Percentiles rank a stretch among this genome's conserved stretches.
These are phyloP conservation scores for Calonectria pseudoturangicola DNA, from an alignment of 2,329 filamentous ascomycete species.

Conservation along the genomic window DNA sequence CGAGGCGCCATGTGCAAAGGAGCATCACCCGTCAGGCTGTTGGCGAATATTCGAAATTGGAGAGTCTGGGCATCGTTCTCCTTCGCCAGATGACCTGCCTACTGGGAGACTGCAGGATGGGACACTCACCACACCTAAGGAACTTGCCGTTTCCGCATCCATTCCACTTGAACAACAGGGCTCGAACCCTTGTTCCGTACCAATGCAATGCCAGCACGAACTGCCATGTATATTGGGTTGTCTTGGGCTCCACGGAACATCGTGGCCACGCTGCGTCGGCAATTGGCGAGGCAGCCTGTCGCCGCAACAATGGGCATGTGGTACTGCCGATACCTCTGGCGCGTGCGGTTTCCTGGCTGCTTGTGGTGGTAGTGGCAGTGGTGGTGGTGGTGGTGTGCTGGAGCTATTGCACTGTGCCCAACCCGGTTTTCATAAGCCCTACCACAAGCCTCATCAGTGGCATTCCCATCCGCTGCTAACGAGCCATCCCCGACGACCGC, in stretches of 20 bases:
- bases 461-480: conserved; percentile 25
- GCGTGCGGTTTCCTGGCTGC: background rate
- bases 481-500: conserved; percentile 37
- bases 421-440: conserved; percentile 14
- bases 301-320: background rate
- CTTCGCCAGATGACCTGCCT: background rate
- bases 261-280: conserved; percentile 1
- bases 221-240: conserved; percentile 12
- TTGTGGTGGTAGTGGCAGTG: background rate
- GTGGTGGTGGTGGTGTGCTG: conserved; percentile 14
- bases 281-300: conserved; percentile 5
- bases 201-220: conserved; percentile 25
- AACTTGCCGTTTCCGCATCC: conserved; percentile 25
- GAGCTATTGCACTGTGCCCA: conserved; percentile 4
- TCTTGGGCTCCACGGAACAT: conserved; percentile 12
- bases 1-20: conserved; percentile 19
- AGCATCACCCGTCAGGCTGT: background rate
- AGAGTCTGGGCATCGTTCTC: background rate
- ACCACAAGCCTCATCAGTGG: conserved; percentile 29
- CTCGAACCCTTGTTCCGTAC: conserved; percentile 11
- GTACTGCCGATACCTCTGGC: background rate
- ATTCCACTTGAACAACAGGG: background rate
- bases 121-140: conserved; percentile 4
- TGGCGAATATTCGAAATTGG: conserved; percentile 15
- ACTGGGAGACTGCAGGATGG: conserved; percentile 21